These are phyloP conservation scores for Puccinia hordei DNA, from an alignment of 1,284 basidiomycete species.

Conservation along the genomic window DNA sequence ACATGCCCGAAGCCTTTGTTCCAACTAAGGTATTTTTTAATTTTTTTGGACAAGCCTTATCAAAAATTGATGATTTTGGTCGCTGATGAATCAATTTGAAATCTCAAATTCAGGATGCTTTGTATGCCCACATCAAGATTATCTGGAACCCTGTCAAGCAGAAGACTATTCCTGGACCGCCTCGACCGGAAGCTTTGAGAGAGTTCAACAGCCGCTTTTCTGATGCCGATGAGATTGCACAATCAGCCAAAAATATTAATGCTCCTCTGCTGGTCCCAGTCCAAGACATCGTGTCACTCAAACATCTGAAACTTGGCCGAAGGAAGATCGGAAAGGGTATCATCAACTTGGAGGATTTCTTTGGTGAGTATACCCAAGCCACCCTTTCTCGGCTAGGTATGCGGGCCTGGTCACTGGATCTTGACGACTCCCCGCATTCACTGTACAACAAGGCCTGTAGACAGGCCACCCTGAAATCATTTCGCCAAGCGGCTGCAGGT, in stretches of 20 bases:
- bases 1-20: too few relatives aligned
- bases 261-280: not conserved
- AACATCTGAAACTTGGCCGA: too few relatives aligned
- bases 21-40: too few relatives aligned
- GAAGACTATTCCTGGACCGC: constrained; percentile 15
- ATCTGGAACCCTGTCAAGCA: constrained; percentile 14
- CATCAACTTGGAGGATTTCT: too few relatives aligned
- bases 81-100: too few relatives aligned
- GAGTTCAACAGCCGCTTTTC: constrained; percentile 34
- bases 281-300: too few relatives aligned
- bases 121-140: constrained; percentile 37
- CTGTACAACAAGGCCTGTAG: too few relatives aligned
- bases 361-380: too few relatives aligned
- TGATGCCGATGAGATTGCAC: not conserved
- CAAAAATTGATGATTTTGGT: too few relatives aligned
- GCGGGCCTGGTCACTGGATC: constrained; percentile 18
- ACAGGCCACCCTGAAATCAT: constrained; percentile 20
- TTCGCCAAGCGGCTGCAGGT: constrained; percentile 13
- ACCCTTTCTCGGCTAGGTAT: constrained; percentile 22
- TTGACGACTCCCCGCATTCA: constrained; percentile 9
- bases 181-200: not conserved
- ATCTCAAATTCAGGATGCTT: not conserved
- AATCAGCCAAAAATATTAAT: not conserved
- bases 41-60: too few relatives aligned
- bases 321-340: too few relatives aligned